These are phyloP conservation scores for Drechslera avenae DNA, from an alignment of 2,329 filamentous ascomycete genomes.

Conservation along the genomic window DNA sequence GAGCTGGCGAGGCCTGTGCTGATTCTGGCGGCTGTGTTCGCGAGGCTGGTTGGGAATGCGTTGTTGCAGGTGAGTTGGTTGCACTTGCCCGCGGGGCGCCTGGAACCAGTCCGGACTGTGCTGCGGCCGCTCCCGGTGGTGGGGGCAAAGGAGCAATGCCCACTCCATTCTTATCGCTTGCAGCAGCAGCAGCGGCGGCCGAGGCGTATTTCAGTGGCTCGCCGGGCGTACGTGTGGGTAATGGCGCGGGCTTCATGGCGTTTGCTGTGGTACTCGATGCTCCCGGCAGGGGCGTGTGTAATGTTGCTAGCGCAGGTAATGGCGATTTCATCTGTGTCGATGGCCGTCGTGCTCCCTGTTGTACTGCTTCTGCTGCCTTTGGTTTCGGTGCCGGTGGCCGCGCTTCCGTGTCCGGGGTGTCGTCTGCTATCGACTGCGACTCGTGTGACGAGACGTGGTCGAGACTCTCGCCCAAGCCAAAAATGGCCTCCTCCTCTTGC, in stretches of 20 bases:
- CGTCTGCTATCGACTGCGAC: slow-evolving; percentile 88
- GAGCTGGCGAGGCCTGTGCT: slow-evolving; percentile 54
- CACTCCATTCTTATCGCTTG: slow-evolving; percentile 83
- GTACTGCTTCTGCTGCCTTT: slow-evolving; percentile 66
- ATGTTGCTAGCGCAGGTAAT: slow-evolving; percentile 85
- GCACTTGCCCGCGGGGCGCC: slow-evolving; percentile 61
- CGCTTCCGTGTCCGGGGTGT: slow-evolving; percentile 65
- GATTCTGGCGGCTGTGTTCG: slow-evolving; percentile 49
- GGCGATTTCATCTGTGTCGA: slow-evolving; percentile 93
- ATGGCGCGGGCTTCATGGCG: slow-evolving; percentile 89
- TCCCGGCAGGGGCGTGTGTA: slow-evolving; percentile 74
- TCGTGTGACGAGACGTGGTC: slow-evolving; percentile 96
- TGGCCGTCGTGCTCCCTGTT: slow-evolving; percentile 67
- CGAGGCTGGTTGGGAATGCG: slow-evolving; percentile 49
- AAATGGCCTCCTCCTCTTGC: slow-evolving; percentile 87
- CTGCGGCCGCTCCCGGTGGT: slow-evolving; percentile 67
- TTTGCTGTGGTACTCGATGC: slow-evolving; percentile 64
- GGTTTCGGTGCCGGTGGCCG: slow-evolving; percentile 57
- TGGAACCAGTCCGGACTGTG: slow-evolving; percentile 53
- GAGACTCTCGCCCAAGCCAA: slow-evolving; percentile 77
- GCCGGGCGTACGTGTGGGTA: slow-evolving; percentile 81
- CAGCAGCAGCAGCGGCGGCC: slow-evolving; percentile 89
- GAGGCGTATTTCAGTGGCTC: slow-evolving; percentile 97
- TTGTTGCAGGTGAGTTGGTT: slow-evolving; percentile 58
- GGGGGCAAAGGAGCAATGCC: slow-evolving; percentile 93